Evolutionary conservation across 768 basidiomycete genomes (phyloP).

Genomic region (Tulasnella sp.): DNA sequence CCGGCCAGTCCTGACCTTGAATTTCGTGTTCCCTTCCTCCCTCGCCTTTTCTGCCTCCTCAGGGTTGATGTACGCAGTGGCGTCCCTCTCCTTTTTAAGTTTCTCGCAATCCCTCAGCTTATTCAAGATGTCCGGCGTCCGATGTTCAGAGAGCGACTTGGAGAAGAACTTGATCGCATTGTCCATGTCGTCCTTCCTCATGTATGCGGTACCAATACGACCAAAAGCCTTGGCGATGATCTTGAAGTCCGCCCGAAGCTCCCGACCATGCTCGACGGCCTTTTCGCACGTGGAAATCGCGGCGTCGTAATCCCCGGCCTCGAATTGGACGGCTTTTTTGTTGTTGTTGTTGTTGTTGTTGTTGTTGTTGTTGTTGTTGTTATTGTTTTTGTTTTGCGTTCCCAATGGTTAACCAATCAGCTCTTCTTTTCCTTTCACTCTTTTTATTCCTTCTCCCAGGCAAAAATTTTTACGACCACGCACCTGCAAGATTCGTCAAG

Average conservation of each 20-base stretch:
- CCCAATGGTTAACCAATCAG: no score
- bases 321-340: constrained; percentile 93
- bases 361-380: no score
- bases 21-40: constrained; percentile 84
- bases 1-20: no score
- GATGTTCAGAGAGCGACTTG: constrained; percentile 92
- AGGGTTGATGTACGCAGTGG: constrained; percentile 77
- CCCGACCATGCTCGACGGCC: constrained; percentile 90
- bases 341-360: no score
- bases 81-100: constrained; percentile 62
- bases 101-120: constrained; percentile 81
- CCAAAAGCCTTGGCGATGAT: constrained; percentile 89
- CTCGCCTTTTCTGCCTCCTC: constrained; percentile 69
- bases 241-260: constrained; percentile 90
- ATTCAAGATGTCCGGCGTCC: constrained; percentile 81
- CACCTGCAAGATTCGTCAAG: constrained; percentile 82
- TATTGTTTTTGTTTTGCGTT: no score
- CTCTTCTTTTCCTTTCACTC: no score
- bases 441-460: no score
- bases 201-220: constrained; percentile 75
- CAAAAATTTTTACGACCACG: no score
- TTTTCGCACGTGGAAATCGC: constrained; percentile 86
- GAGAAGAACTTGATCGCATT: constrained; percentile 84
- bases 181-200: constrained; percentile 61
- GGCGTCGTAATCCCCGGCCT: constrained; percentile 84